phyloP scores from a whole-genome alignment of 495 filamentous ascomycete genomes.

The Trypethelium eluteriae region DNA sequence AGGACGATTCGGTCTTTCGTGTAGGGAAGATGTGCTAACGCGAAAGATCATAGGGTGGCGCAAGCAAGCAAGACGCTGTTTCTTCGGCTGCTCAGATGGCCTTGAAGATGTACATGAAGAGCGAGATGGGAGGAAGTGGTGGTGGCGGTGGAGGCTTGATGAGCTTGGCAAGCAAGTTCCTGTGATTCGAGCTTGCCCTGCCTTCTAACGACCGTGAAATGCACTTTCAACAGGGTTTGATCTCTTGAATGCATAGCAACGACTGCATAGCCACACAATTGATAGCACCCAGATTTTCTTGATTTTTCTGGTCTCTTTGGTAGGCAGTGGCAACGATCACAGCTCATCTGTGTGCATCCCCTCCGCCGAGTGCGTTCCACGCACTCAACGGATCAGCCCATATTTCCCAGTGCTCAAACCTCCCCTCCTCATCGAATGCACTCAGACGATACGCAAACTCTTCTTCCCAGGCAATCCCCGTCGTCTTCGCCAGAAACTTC shows the following conservation, averaged over 20 bases:
- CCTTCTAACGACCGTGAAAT: too few relatives aligned
- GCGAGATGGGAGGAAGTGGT: slow-evolving; percentile 43
- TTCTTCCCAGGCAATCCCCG: slow-evolving; percentile 37
- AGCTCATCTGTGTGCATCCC: not conserved
- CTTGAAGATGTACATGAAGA: slow-evolving; percentile 62
- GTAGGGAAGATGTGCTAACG: slow-evolving; percentile 14
- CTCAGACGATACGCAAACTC: slow-evolving; percentile 37
- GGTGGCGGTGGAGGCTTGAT: slow-evolving; percentile 47
- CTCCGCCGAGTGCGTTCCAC: slow-evolving; percentile 27
- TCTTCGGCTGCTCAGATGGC: slow-evolving; percentile 56
- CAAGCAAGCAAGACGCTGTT: slow-evolving; percentile 56
- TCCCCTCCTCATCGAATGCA: slow-evolving; percentile 37
- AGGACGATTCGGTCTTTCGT: not conserved
- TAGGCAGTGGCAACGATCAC: too few relatives aligned
- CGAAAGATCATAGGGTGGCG: slow-evolving; percentile 23
- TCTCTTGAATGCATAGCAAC: too few relatives aligned
- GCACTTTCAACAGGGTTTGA: too few relatives aligned
- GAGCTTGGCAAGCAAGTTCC: slow-evolving; percentile 50
- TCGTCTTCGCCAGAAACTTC: slow-evolving; percentile 32
- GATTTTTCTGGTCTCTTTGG: too few relatives aligned
- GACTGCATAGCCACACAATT: too few relatives aligned
- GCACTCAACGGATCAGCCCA: slow-evolving; percentile 41
- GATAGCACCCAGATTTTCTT: too few relatives aligned
- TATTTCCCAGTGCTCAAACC: slow-evolving; percentile 39
- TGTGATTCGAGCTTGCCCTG: slow-evolving; percentile 17